Percentiles rank a stretch among this genome's conserved stretches.
These are phyloP conservation scores for Volvariella volvacea DNA, from an alignment of 1,284 basidiomycete species.

Conservation along the genomic window DNA sequence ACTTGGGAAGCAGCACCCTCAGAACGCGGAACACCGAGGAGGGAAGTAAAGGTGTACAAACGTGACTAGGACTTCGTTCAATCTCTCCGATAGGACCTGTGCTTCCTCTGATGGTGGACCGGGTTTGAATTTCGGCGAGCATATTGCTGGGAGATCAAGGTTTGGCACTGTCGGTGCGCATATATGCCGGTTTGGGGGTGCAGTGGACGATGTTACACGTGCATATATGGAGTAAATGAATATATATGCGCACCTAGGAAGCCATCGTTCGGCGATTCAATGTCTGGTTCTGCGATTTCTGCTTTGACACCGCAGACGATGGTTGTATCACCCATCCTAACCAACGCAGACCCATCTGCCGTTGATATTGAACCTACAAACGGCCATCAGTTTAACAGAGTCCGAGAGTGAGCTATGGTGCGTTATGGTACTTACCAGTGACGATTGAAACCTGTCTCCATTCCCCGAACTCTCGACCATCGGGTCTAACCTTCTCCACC, in stretches of 20 bases:
- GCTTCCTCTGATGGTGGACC: slow-evolving; percentile 92
- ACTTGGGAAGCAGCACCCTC: background rate
- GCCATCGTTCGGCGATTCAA: slow-evolving; percentile 69
- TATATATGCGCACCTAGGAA: slow-evolving; percentile 61
- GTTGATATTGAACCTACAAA: slow-evolving; percentile 77
- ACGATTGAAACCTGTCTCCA: slow-evolving; percentile 71
- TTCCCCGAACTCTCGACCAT: slow-evolving; percentile 56
- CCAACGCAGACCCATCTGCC: slow-evolving; percentile 84
- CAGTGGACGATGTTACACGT: background rate
- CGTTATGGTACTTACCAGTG: slow-evolving; percentile 47
- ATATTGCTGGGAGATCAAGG: slow-evolving; percentile 88
- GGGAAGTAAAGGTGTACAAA: slow-evolving; percentile 29
- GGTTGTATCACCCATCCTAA: slow-evolving; percentile 85
- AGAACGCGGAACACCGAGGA: background rate
- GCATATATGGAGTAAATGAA: too few species aligned
- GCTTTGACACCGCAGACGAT: slow-evolving; percentile 92
- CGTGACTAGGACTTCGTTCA: slow-evolving; percentile 75
- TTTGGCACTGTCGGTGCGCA: slow-evolving; percentile 40
- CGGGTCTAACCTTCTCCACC: slow-evolving; percentile 64
- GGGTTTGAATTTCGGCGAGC: slow-evolving; percentile 88
- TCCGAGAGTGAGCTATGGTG: slow-evolving; percentile 2
- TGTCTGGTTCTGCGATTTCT: slow-evolving; percentile 86
- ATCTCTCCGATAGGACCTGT: slow-evolving; percentile 77
- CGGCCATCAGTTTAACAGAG: background rate
- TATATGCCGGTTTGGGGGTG: background rate